Evolutionary conservation across 306 rosid genomes (phyloP).

Genomic region (Prunus davidiana): DNA sequence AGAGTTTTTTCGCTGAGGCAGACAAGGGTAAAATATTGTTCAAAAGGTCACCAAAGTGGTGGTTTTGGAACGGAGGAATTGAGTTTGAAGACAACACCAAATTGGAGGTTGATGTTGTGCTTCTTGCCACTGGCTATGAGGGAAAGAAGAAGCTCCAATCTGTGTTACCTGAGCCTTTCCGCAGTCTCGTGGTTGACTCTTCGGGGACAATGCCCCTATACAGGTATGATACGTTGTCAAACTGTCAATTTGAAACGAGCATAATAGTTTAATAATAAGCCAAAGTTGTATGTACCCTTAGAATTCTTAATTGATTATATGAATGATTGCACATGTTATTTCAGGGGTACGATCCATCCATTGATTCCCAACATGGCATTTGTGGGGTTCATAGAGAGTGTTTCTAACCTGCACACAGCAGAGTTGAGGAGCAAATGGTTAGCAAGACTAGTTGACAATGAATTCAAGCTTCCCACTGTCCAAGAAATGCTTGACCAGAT

Average conservation of each 20-base stretch:
- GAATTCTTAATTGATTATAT: not conserved
- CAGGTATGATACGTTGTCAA: constrained; percentile 20
- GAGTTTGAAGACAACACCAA: constrained; percentile 51
- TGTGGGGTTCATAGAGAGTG: constrained; percentile 61
- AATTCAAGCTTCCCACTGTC: constrained; percentile 53
- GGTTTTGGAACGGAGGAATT: constrained; percentile 55
- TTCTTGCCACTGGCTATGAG: constrained; percentile 61
- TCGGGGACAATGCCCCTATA: constrained; percentile 55
- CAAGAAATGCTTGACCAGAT: constrained; percentile 42
- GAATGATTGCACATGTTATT: not conserved
- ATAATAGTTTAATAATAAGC: not conserved
- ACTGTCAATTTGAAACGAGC: not conserved
- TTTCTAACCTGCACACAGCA: constrained; percentile 57
- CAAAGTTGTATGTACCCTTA: not conserved
- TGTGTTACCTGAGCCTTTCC: constrained; percentile 49
- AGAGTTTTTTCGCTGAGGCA: constrained; percentile 49
- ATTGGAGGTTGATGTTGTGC: constrained; percentile 52
- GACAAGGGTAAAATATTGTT: constrained; percentile 52
- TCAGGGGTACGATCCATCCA: constrained; percentile 60
- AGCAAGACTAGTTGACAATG: constrained; percentile 37
- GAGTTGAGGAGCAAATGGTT: constrained; percentile 63
- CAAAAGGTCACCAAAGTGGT: constrained; percentile 48
- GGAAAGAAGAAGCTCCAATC: constrained; percentile 51
- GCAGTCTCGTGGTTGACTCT: constrained; percentile 39
- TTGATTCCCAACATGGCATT: constrained; percentile 63